These are phyloP conservation scores for Cyclotella baltica DNA, from an alignment of 108 stramenopile species.

Conservation along the genomic window DNA sequence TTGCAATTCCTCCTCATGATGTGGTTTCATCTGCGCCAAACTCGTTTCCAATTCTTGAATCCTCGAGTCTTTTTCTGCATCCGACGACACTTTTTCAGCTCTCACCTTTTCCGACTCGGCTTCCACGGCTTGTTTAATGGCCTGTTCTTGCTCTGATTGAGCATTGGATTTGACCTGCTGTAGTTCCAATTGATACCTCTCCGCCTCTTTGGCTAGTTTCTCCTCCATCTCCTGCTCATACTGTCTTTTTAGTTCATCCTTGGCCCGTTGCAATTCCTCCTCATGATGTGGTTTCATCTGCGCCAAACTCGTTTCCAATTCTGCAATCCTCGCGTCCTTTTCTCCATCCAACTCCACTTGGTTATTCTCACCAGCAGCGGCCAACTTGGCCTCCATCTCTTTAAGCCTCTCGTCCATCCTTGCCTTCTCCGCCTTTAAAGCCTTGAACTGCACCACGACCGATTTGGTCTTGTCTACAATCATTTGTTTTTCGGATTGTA, in stretches of 20 bases:
- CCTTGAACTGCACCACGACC: conserved; percentile 30
- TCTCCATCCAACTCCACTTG: conserved; percentile 19
- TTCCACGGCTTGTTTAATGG: conserved; percentile 13
- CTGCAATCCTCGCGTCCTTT: conserved; percentile 38
- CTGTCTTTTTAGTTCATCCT: conserved; percentile 40
- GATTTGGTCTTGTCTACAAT: conserved; percentile 39
- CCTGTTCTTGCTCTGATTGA: conserved; percentile 27
- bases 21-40: conserved; percentile 29
- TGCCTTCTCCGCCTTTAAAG: conserved; percentile 33
- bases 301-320: conserved; percentile 40
- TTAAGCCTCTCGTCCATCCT: conserved; percentile 22
- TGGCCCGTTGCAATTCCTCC: conserved; percentile 56
- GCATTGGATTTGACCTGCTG: conserved; percentile 27
- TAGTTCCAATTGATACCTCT: conserved; percentile 22
- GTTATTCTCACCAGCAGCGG: not conserved
- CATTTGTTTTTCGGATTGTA: conserved; percentile 24
- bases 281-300: conserved; percentile 28
- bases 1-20: conserved; percentile 26
- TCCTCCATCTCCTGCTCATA: conserved; percentile 46
- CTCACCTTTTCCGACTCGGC: conserved; percentile 20
- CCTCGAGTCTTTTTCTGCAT: conserved; percentile 38
- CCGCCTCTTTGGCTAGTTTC: conserved; percentile 38
- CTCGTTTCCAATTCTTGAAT: conserved; percentile 43
- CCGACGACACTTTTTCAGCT: conserved; percentile 8
- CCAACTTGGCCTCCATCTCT: conserved; percentile 28